Evolutionary conservation across 1,139 yeast genomes (phyloP).

Genomic region (Suhomyces coccinellae): DNA sequence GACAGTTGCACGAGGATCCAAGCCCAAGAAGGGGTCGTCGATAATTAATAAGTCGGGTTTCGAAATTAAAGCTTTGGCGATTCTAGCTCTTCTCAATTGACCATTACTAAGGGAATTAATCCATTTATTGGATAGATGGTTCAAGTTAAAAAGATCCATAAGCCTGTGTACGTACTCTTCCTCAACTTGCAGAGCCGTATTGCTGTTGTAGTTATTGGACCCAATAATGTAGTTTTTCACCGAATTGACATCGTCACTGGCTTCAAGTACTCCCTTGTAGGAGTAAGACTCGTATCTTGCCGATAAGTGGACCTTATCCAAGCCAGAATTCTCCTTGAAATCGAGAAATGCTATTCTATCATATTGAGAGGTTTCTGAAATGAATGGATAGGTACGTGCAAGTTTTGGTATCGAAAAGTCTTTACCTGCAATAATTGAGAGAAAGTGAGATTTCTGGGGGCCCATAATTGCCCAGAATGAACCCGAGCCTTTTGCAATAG

Average conservation of each 20-base stretch:
- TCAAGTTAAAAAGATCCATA: conserved; percentile 54
- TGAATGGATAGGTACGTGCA: conserved; percentile 55
- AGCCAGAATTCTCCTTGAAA: conserved; percentile 56
- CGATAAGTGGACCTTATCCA: conserved; percentile 74
- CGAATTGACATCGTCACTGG: conserved; percentile 75
- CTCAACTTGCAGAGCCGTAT: conserved; percentile 17
- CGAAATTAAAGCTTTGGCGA: conserved; percentile 70
- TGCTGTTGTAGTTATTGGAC: conserved; percentile 48
- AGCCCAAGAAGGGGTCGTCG: conserved; percentile 91
- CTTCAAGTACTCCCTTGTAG: conserved; percentile 54
- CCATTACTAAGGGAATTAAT: conserved; percentile 90
- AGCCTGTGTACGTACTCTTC: conserved; percentile 39
- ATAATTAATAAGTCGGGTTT: conserved; percentile 67
- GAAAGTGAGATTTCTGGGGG: conserved; percentile 34
- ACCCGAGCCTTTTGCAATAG: conserved; percentile 13
- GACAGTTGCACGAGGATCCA: conserved; percentile 73
- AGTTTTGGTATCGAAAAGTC: conserved; percentile 54
- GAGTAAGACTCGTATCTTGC: conserved; percentile 83
- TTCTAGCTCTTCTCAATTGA: conserved; percentile 84
- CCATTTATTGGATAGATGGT: conserved; percentile 66
- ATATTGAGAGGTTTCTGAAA: conserved; percentile 31
- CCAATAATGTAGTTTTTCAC: conserved; percentile 57
- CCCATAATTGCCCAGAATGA: conserved; percentile 40
- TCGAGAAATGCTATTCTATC: conserved; percentile 49
- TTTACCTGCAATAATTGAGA: conserved; percentile 35